Evolutionary conservation across 2,329 filamentous ascomycete species (phyloP).

Genomic region (Fusarium proliferatum): DNA sequence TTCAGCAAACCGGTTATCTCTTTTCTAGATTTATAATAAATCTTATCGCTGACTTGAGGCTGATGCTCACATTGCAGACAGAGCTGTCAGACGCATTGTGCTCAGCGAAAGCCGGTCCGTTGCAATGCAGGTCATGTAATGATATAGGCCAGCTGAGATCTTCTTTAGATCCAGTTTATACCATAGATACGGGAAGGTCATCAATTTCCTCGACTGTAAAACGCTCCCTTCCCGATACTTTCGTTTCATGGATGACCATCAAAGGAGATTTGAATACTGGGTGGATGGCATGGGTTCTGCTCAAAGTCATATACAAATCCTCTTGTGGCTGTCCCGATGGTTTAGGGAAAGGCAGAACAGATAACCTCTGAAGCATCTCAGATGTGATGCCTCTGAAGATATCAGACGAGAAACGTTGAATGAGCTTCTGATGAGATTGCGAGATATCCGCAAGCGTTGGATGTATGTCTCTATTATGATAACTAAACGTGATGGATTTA

Average conservation of each 20-base stretch:
- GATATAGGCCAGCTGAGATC: background rate
- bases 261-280: background rate
- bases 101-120: background rate
- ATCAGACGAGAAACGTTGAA: background rate
- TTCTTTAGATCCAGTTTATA: background rate
- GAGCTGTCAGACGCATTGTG: rapidly evolving
- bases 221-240: background rate
- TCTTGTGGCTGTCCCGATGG: background rate
- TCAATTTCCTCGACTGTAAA: background rate
- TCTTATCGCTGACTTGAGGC: background rate
- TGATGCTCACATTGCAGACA: background rate
- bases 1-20: background rate
- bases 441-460: background rate
- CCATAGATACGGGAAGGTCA: background rate
- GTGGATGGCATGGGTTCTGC: background rate
- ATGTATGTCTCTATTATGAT: background rate
- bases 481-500: background rate
- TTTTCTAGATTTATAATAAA: background rate
- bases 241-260: background rate
- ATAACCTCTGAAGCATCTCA: background rate
- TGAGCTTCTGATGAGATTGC: background rate
- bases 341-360: background rate
- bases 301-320: background rate
- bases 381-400: background rate
- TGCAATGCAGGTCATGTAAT: background rate